phyloP scores from a whole-genome alignment of 352 stramenopile genomes.

The Paralagenidium karlingii region DNA sequence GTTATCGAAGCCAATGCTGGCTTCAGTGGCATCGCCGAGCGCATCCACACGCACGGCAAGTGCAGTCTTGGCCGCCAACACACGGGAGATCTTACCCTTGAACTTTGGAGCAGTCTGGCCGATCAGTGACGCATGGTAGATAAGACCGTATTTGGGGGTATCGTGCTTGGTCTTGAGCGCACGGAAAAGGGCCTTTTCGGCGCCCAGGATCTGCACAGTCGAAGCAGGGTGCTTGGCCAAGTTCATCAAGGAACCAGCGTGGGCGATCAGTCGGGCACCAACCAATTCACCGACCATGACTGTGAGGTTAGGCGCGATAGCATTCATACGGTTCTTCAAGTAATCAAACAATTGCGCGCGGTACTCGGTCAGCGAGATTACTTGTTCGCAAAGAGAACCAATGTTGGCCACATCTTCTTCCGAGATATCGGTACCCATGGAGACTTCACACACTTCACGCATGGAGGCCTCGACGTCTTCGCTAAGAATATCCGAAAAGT shows the following conservation, averaged over 20 bases:
- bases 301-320: constrained; percentile 99
- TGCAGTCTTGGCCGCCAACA: constrained; percentile 97
- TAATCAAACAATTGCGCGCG: constrained; percentile 98
- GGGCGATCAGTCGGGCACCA: constrained; percentile 96
- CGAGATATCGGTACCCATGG: constrained; percentile 99
- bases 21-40: constrained; percentile 91
- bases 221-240: constrained; percentile 98
- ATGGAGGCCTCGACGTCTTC: constrained; percentile 91
- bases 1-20: constrained; percentile 95
- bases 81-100: constrained; percentile 99
- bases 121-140: constrained; percentile 99
- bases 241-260: constrained; percentile 99
- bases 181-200: constrained; percentile 99
- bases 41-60: constrained; percentile 99
- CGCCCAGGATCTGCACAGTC: constrained; percentile 98
- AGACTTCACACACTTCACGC: constrained; percentile 97
- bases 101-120: constrained; percentile 98
- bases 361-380: constrained; percentile 84
- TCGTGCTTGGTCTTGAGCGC: constrained; percentile 99
- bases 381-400: constrained; percentile 84
- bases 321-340: constrained; percentile 99
- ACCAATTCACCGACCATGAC: constrained; percentile 99
- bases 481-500: constrained; percentile 84
- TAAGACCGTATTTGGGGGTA: constrained; percentile 99
- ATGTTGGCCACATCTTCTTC: constrained; percentile 98